Percentiles rank a stretch among this genome's conserved stretches.
phyloP scores from a whole-genome alignment of 345 rosid species.

The Hibiscus trionum region DNA sequence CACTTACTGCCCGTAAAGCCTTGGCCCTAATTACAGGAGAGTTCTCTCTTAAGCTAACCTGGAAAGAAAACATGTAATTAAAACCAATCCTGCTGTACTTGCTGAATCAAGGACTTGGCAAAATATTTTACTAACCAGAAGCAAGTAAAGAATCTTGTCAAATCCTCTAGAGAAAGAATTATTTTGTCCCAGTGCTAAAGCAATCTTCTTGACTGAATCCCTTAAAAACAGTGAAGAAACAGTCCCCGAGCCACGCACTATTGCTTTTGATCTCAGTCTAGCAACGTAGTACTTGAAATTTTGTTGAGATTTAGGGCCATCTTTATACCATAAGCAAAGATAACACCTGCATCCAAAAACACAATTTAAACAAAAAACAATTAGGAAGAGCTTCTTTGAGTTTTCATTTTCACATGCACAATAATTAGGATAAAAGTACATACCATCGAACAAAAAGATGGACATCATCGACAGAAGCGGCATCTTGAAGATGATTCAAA shows the following conservation, averaged over 20 bases:
- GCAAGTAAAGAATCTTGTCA: slow-evolving; percentile 91
- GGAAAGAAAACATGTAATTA: slow-evolving; percentile 23
- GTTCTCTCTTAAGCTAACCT: slow-evolving; percentile 96
- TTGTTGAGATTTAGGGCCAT: slow-evolving; percentile 68
- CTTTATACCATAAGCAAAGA: slow-evolving; percentile 90
- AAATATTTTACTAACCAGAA: slow-evolving; percentile 62
- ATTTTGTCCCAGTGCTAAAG: slow-evolving; percentile 76
- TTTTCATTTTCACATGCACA: neutral
- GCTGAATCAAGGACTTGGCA: slow-evolving; percentile 17
- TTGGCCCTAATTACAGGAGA: slow-evolving; percentile 94
- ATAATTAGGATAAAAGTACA: slow-evolving; percentile 18
- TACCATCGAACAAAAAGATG: slow-evolving; percentile 88
- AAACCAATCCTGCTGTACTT: slow-evolving; percentile 11
- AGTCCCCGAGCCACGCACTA: slow-evolving; percentile 72
- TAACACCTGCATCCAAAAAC: slow-evolving; percentile 58
- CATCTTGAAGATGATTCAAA: slow-evolving; percentile 85
- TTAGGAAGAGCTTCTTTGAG: neutral
- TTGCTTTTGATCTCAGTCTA: slow-evolving; percentile 70
- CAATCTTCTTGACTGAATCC: slow-evolving; percentile 74
- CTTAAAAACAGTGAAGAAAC: slow-evolving; percentile 51
- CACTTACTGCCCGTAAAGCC: slow-evolving; percentile 88
- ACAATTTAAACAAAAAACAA: slow-evolving; percentile 1
- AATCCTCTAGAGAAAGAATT: slow-evolving; percentile 96
- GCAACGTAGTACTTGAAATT: slow-evolving; percentile 61
- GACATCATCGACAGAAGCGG: slow-evolving; percentile 63